Evolutionary conservation across 768 basidiomycete genomes (phyloP).

Genomic region (Boletus sensibilis): DNA sequence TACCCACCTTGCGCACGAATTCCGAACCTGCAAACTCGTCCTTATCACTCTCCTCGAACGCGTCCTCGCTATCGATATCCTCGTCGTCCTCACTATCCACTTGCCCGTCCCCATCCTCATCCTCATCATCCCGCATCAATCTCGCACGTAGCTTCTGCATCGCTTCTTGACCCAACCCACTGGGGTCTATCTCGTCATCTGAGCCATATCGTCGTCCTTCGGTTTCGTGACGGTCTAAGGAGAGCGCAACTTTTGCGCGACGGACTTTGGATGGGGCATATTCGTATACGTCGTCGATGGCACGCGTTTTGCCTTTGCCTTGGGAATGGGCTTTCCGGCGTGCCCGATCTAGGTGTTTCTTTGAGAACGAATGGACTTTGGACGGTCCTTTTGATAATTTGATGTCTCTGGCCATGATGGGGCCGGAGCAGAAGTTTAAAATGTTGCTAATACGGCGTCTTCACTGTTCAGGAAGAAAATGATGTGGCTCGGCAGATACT

Average conservation of each 20-base stretch:
- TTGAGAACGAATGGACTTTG: conserved; percentile 8
- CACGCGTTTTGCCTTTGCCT: conserved; percentile 23
- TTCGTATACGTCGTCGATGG: conserved; percentile 61
- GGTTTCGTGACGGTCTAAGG: conserved; percentile 58
- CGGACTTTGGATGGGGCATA: conserved; percentile 49
- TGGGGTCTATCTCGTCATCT: conserved; percentile 42
- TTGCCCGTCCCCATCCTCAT: conserved; percentile 38
- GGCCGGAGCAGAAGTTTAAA: background rate
- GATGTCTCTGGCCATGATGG: conserved; percentile 18
- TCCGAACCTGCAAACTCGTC: conserved; percentile 71
- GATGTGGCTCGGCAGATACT: conserved; percentile 11
- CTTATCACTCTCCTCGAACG: conserved; percentile 79
- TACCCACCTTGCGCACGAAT: conserved; percentile 30
- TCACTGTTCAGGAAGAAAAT: conserved; percentile 9
- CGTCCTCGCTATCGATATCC: conserved; percentile 81
- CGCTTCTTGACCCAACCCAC: conserved; percentile 26
- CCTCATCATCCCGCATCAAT: conserved; percentile 52
- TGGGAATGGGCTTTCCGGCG: conserved; percentile 36
- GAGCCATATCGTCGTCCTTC: conserved; percentile 29
- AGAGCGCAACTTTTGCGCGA: conserved; percentile 51
- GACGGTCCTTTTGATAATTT: conserved; percentile 13
- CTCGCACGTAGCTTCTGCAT: conserved; percentile 41
- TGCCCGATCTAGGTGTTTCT: conserved; percentile 49
- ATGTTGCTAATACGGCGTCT: background rate
- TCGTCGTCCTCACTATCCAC: conserved; percentile 77